Conservation (phyloP, 257 asterid species). For the Phtheirospermum japonicum region DNA sequence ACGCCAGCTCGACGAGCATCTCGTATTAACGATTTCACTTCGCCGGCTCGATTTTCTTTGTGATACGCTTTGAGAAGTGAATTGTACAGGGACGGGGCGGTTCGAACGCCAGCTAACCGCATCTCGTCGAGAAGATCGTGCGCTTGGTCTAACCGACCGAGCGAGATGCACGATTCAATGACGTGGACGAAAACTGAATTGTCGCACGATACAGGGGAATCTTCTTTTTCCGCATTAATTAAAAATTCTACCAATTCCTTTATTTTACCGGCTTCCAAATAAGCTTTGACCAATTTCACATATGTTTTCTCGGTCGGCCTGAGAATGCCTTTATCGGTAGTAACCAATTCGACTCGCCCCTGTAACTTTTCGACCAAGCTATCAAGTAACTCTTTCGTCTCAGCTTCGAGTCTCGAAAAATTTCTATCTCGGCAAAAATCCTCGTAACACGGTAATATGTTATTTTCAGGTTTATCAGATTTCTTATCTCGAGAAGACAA, state of each 20-base stretch:
- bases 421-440: constrained; percentile 61
- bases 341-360: constrained; percentile 64
- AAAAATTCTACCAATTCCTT: constrained; percentile 75
- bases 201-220: constrained; percentile 65
- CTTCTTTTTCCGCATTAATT: constrained; percentile 64
- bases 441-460: constrained; percentile 38
- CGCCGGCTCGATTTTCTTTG: constrained; percentile 54
- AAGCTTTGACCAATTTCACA: constrained; percentile 72
- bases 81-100: constrained; percentile 63
- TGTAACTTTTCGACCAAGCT: constrained; percentile 51
- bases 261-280: constrained; percentile 61
- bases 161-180: constrained; percentile 78
- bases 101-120: constrained; percentile 79
- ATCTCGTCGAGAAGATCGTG: constrained; percentile 91
- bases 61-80: constrained; percentile 77
- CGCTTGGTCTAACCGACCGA: constrained; percentile 79
- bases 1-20: constrained; percentile 86
- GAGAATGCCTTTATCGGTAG: constrained; percentile 78
- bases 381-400: constrained; percentile 61
- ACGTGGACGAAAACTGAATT: constrained; percentile 56
- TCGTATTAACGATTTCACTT: constrained; percentile 59
- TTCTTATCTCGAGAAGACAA: constrained; percentile 26
- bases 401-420: constrained; percentile 52
- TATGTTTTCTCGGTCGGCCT: constrained; percentile 76
- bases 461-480: constrained; percentile 29